Evolutionary conservation across 345 rosid species (phyloP).

Genomic region (Hibiscus mutabilis): DNA sequence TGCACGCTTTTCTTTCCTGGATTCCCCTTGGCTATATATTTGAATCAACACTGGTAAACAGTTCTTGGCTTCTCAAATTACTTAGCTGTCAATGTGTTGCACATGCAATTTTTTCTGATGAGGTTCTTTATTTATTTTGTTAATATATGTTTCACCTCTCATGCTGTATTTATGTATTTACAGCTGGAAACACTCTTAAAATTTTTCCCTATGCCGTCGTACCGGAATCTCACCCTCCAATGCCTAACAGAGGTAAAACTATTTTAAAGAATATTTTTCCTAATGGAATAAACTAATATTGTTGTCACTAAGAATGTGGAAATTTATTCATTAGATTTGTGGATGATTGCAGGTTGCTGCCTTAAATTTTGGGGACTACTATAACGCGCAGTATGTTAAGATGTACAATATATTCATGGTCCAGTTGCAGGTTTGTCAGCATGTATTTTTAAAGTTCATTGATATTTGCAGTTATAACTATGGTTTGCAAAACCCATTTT

Average conservation of each 20-base stretch:
- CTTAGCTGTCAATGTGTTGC: background rate
- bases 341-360: conserved; percentile 68
- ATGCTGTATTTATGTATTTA: conserved; percentile 13
- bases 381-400: conserved; percentile 66
- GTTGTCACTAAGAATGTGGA: background rate
- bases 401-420: conserved; percentile 76
- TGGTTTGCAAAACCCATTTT: background rate
- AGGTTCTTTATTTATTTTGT: background rate
- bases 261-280: background rate
- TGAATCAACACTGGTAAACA: conserved; percentile 84
- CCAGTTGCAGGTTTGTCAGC: conserved; percentile 66
- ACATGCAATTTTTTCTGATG: background rate
- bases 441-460: background rate
- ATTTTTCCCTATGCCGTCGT: conserved; percentile 68
- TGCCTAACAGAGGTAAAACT: conserved; percentile 87
- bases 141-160: background rate
- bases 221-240: conserved; percentile 90
- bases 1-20: conserved; percentile 99
- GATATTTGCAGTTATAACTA: background rate
- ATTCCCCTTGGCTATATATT: conserved; percentile 98
- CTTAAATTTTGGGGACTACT: conserved; percentile 85
- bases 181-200: conserved; percentile 95
- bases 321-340: background rate
- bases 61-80: conserved; percentile 11
- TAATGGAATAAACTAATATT: conserved; percentile 2